Base-by-base conservation (phyloP, 2,329 filamentous ascomycete species). In the Emergomyces africanus region DNA sequence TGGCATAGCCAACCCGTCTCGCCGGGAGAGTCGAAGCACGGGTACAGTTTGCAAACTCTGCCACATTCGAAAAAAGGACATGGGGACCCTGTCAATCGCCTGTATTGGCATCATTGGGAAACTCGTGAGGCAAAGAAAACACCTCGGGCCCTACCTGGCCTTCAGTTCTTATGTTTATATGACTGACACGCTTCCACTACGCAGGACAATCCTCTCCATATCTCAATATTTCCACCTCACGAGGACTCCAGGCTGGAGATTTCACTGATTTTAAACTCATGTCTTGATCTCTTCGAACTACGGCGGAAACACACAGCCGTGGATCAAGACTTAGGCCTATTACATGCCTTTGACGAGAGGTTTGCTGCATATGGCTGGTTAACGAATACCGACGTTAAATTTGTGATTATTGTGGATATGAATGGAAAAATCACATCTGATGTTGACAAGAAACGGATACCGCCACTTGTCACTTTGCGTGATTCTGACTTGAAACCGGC, bases 171-270 rank as follows among this genome's bases (percentile, higher is more conserved):
- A 30, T 30, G 6, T 30, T 3, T 12, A 23, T 46, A 4, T 20
- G 3, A 18, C 41, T 64, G 10, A 33, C 28, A 33, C 33, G 49
- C 14, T 59, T 61, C 64, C 54, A 59, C 62, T 39, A 39, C 37
- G 61, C 69, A 97, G 91, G 95, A 97, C 77, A 96, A 96, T 71
- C 94, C 92, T 61, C 86, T 97, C 64, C 92, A 97, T 76, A 88
- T 96, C 67, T 85, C 89, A 61, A 84, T 95, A 70, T 96, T 96
- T 74, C 88, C 90, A 57, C 87, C 86, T 53, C 82, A 88, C 78
- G 79, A 82, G 69, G 75, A 80, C 54, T 77, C 79, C 72, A 50
- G 71, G 62, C 82, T 97, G 12, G 90, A 96, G 71, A 96, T 94
- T 78, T 90, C 88, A 41, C 90, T 97, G 67, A 82, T 96, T 54